A percentile compares a stretch with the other conserved stretches of the same genome.
These are phyloP conservation scores for Phaeolepiota aurea DNA, from an alignment of 768 basidiomycete genomes.

Conservation along the genomic window DNA sequence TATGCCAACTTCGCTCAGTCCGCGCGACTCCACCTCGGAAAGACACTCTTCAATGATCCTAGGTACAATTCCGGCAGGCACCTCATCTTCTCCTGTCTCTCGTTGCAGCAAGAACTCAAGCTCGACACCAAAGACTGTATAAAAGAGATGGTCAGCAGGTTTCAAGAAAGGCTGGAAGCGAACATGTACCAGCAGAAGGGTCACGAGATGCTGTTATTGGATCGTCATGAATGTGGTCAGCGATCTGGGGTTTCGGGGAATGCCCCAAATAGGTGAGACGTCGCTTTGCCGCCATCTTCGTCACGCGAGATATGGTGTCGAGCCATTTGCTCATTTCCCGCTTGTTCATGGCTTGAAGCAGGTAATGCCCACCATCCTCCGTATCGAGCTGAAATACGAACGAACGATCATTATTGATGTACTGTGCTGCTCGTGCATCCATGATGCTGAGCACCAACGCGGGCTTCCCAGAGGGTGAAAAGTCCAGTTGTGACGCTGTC, in stretches of 20 bases:
- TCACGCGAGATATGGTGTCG: constrained; percentile 61
- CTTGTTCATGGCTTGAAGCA: constrained; percentile 65
- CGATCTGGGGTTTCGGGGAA: constrained; percentile 61
- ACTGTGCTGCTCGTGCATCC: constrained; percentile 60
- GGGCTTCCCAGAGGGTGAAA: constrained; percentile 63
- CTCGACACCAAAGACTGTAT: constrained; percentile 68
- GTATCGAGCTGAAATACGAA: constrained; percentile 79
- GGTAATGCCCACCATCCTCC: constrained; percentile 80
- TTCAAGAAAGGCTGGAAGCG: background rate
- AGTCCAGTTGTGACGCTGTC: constrained; percentile 71
- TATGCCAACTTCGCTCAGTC: constrained; percentile 75
- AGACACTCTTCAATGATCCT: constrained; percentile 59
- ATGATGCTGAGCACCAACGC: constrained; percentile 67
- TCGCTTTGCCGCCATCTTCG: constrained; percentile 67
- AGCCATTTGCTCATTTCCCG: constrained; percentile 75
- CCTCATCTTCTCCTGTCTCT: constrained; percentile 42
- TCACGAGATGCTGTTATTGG: constrained; percentile 55
- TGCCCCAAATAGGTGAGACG: constrained; percentile 76
- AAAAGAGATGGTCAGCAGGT: constrained; percentile 6
- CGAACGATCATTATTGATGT: constrained; percentile 75
- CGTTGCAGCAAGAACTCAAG: constrained; percentile 60
- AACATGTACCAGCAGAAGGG: constrained; percentile 68
- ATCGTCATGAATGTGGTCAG: constrained; percentile 66
- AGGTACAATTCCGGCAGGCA: constrained; percentile 55
- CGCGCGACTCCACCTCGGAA: constrained; percentile 63